Percentiles rank a stretch among this genome's conserved stretches.
These are phyloP conservation scores for Penicillium subrubescens DNA, from an alignment of 495 filamentous ascomycete species.

Conservation along the genomic window DNA sequence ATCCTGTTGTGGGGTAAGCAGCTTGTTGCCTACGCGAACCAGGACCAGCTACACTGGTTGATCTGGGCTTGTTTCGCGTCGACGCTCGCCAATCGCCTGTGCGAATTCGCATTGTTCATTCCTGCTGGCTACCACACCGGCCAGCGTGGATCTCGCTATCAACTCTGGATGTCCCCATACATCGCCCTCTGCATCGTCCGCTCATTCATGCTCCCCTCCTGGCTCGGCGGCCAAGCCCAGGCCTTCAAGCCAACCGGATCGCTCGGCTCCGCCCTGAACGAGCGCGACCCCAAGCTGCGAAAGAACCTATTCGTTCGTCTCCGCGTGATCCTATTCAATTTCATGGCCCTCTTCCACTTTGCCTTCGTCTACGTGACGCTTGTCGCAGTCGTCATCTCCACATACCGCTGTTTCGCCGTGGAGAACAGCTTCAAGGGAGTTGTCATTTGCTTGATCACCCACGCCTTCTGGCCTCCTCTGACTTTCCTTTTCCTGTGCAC, in stretches of 20 bases:
- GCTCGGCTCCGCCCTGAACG: conserved; percentile 33
- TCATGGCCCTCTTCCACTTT: conserved; percentile 40
- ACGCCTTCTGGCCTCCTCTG: conserved; percentile 51
- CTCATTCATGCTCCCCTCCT: conserved; percentile 47
- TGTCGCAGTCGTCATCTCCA: conserved; percentile 36
- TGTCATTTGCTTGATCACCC: conserved; percentile 45
- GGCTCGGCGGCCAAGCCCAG: conserved; percentile 41
- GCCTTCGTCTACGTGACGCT: conserved; percentile 46
- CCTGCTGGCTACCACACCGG: conserved; percentile 48
- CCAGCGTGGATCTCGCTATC: conserved; percentile 42
- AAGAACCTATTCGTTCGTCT: conserved; percentile 35
- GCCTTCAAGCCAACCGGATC: conserved; percentile 42
- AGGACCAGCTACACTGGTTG: conserved; percentile 48
- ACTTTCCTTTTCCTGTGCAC: conserved; percentile 41
- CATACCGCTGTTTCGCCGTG: conserved; percentile 37
- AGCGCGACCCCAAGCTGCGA: conserved; percentile 34
- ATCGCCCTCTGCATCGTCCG: conserved; percentile 45
- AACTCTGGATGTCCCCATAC: conserved; percentile 52
- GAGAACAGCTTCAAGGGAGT: conserved; percentile 28
- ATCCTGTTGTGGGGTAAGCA: conserved; percentile 47
- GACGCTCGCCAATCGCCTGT: conserved; percentile 42
- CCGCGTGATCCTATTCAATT: conserved; percentile 36
- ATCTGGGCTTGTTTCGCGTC: conserved; percentile 49
- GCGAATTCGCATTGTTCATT: conserved; percentile 45
- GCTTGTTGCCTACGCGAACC: conserved; percentile 46